Evolutionary conservation across 1,139 yeast species (phyloP).

Genomic region (Hanseniaspora uvarum): DNA sequence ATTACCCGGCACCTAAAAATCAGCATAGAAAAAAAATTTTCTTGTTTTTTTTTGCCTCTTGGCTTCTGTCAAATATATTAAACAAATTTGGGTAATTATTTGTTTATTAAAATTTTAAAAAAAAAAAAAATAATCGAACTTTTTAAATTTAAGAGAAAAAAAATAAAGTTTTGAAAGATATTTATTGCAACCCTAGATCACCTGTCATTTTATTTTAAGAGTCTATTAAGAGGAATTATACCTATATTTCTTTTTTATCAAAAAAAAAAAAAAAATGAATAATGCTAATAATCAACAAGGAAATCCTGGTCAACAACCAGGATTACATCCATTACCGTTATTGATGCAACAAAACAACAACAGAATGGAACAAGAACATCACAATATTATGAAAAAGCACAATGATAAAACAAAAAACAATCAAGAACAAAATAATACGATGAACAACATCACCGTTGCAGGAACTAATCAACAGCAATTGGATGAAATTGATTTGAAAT

Average conservation of each 20-base stretch:
- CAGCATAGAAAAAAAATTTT: too few species aligned
- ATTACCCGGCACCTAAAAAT: too few species aligned
- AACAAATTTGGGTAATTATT: too few species aligned
- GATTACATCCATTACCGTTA: neutral
- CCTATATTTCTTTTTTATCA: neutral
- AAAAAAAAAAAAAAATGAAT: neutral
- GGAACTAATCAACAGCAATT: neutral
- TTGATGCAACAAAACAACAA: slow-evolving; percentile 6
- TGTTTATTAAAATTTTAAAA: too few species aligned
- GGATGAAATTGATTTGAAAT: slow-evolving; percentile 1
- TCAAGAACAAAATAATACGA: neutral
- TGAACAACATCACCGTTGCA: neutral
- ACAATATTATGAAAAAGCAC: slow-evolving; percentile 6
- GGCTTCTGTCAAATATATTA: too few species aligned
- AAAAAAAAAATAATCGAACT: too few species aligned
- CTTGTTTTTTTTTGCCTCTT: too few species aligned
- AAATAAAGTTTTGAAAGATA: too few species aligned
- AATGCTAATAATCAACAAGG: neutral
- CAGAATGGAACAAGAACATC: slow-evolving; percentile 7
- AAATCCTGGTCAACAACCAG: neutral
- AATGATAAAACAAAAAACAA: neutral
- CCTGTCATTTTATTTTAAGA: too few species aligned
- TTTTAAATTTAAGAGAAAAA: too few species aligned
- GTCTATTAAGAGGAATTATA: too few species aligned
- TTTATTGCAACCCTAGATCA: too few species aligned